Base-by-base conservation (phyloP, 495 filamentous ascomycete genomes). In the Penicillium coprophilum region DNA sequence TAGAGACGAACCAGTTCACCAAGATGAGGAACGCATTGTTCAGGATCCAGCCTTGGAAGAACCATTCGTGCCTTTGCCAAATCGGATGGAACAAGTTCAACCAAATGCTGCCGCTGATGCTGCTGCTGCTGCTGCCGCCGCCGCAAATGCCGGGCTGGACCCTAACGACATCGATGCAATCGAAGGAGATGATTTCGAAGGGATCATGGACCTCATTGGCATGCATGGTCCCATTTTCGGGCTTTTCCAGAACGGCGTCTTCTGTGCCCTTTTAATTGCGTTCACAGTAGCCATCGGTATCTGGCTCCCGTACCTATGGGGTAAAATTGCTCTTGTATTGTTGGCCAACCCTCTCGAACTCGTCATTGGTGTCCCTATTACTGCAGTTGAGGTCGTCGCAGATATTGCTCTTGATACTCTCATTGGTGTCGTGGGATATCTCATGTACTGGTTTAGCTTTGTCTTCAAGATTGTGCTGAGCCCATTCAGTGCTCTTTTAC, bases 131-230 rank as follows among this genome's bases (percentile, higher is more conserved):
- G 52, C 47, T 6, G 70, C 53, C 15, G 52, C 47, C 6, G 74
- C 74, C 27, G 74, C 70, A 27, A 73, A 78, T 52, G 79, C 75
- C 23, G 83, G 75, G 10, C 43, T 82, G 30, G 84, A 88, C 63
- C 68, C 77, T 6, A 86, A 88, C 48, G 81, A 84, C 50, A 62
- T 72, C 44, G 83, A 85, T 58, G 81, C 74, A 32, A 72, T 83
- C 32, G 94, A 97, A 60, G 90, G 87, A 10, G 94, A 99, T 71
- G 94, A 99, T 62, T 84, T 99, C n/a, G 94, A 99, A 68, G 94
- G 94, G 6, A 90, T 99, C 46, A 82, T 97, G 77, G 94, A 99
- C 66, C 81, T 99, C 11, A 86, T 99, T 32, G 94, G 94, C 46
- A 94, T 99, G 88, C 89, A 96, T 62, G 94, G 94, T 0, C 95